These are phyloP conservation scores for Apiospora arundinis DNA, from an alignment of 2,329 filamentous ascomycete genomes.

Conservation along the genomic window DNA sequence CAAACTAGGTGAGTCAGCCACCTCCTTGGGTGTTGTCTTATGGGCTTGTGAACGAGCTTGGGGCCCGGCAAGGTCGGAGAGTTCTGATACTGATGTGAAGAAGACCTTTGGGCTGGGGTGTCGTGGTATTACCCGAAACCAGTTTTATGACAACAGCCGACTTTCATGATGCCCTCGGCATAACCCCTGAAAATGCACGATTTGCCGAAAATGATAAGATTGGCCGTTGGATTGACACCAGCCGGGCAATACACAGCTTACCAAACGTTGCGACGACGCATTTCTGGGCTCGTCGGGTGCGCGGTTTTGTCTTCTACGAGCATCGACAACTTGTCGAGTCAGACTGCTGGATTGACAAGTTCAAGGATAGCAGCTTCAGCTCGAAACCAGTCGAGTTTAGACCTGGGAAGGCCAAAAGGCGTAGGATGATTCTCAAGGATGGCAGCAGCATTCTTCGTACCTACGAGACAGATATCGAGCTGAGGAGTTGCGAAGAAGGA, in stretches of 20 bases:
- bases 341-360: constrained; percentile 22
- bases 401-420: neutral
- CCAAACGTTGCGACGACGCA: constrained; percentile 35
- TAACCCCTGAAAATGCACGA: constrained; percentile 33
- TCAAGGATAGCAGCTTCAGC: neutral
- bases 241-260: constrained; percentile 29
- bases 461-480: constrained; percentile 55
- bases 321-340: constrained; percentile 18
- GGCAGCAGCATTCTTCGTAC: constrained; percentile 51
- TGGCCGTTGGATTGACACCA: constrained; percentile 38
- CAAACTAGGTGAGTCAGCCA: constrained; percentile 32
- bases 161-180: constrained; percentile 40
- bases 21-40: neutral
- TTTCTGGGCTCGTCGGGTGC: constrained; percentile 31
- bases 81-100: constrained; percentile 27
- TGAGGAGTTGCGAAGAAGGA: constrained; percentile 41
- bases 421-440: constrained; percentile 24
- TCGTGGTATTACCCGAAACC: constrained; percentile 52
- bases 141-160: constrained; percentile 46
- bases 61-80: constrained; percentile 31
- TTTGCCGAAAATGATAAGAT: constrained; percentile 28
- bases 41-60: constrained; percentile 30
- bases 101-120: constrained; percentile 53
- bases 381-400: constrained; percentile 18
- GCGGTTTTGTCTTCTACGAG: neutral